Evolutionary conservation across 176 grass and related monocot genomes (phyloP).

Genomic region (Eragrostis curvula): DNA sequence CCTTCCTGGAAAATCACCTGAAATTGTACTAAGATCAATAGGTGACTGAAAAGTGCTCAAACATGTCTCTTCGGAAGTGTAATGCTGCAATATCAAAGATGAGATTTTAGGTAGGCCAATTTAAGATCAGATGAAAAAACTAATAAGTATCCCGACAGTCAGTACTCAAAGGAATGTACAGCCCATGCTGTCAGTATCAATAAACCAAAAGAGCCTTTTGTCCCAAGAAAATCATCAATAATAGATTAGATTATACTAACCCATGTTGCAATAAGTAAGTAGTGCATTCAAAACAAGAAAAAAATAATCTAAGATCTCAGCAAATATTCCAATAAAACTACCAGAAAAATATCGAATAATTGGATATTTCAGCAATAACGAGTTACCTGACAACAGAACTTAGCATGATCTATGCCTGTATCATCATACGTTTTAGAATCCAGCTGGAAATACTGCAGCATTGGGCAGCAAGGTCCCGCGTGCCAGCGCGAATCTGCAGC

Average conservation of each 20-base stretch:
- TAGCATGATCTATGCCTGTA: constrained; percentile 68
- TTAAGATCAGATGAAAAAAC: constrained; percentile 20
- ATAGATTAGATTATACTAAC: constrained; percentile 12
- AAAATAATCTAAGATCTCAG: background rate
- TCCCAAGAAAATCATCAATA: background rate
- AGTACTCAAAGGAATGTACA: background rate
- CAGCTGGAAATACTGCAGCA: constrained; percentile 96
- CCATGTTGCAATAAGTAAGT: background rate
- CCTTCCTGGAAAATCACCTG: constrained; percentile 90
- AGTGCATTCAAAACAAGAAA: too few species aligned
- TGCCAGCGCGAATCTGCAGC: too few species aligned
- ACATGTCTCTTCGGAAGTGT: constrained; percentile 85
- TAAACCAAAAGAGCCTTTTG: background rate
- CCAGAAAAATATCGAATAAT: background rate
- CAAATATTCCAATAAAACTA: background rate
- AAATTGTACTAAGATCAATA: constrained; percentile 81
- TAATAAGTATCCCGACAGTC: constrained; percentile 14
- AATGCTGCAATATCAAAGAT: constrained; percentile 77
- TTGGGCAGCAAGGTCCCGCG: too few species aligned
- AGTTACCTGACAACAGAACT: constrained; percentile 93
- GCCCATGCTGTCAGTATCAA: background rate
- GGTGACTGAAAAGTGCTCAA: constrained; percentile 86
- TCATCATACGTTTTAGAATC: constrained; percentile 77
- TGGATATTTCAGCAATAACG: constrained; percentile 27
- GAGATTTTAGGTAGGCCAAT: constrained; percentile 31